Evolutionary conservation across 345 rosid genomes (phyloP).

Genomic region (Lepidium africanum): DNA sequence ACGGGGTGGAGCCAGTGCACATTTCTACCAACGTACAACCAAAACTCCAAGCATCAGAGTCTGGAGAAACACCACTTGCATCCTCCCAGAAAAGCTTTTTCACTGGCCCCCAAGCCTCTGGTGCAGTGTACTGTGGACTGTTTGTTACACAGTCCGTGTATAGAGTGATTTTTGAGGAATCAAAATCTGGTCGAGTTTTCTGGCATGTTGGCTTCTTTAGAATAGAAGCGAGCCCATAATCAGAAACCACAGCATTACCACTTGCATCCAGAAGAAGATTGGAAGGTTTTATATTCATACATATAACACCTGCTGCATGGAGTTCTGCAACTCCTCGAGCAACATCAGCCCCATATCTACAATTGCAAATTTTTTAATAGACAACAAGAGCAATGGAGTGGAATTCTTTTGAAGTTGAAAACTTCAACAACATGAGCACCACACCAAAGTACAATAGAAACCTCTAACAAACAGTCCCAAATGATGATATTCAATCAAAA

Average conservation of each 20-base stretch:
- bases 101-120: slow-evolving; percentile 98
- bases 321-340: slow-evolving; percentile 95
- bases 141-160: slow-evolving; percentile 85
- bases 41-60: slow-evolving; percentile 99
- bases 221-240: slow-evolving; percentile 83
- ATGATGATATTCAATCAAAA: not conserved
- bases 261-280: slow-evolving; percentile 79
- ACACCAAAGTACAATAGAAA: not conserved
- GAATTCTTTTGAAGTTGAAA: not conserved
- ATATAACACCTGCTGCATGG: slow-evolving; percentile 94
- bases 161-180: slow-evolving; percentile 56
- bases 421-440: not conserved
- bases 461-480: not conserved
- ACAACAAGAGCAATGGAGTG: slow-evolving; percentile 10
- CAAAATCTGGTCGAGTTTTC: slow-evolving; percentile 58
- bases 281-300: slow-evolving; percentile 94
- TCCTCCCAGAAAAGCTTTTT: slow-evolving; percentile 96
- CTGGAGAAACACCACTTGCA: slow-evolving; percentile 74
- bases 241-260: slow-evolving; percentile 91
- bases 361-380: slow-evolving; percentile 22
- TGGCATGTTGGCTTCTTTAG: slow-evolving; percentile 81
- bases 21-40: slow-evolving; percentile 98
- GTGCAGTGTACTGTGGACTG: slow-evolving; percentile 88
- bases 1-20: slow-evolving; percentile 99
- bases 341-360: slow-evolving; percentile 92